Percentiles rank a stretch among this genome's conserved stretches.
Evolutionary conservation across 345 rosid species (phyloP).

Genomic region (Pseudoturritis turrita): DNA sequence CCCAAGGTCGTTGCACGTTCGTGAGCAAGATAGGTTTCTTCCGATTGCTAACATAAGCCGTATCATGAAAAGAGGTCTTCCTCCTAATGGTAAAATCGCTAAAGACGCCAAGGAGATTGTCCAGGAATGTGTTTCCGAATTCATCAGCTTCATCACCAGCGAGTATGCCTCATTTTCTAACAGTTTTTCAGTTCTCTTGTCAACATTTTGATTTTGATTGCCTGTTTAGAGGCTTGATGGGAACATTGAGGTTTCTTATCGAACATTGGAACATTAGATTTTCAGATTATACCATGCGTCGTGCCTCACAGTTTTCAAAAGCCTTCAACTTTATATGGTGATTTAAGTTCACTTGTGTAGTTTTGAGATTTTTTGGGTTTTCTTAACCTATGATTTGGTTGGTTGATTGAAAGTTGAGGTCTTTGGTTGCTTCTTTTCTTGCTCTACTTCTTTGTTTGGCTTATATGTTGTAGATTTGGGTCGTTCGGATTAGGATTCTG

Average conservation of each 20-base stretch:
- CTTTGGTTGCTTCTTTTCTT: neutral
- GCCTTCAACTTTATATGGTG: neutral
- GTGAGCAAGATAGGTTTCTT: slow-evolving; percentile 88
- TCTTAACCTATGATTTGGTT: neutral
- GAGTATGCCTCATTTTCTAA: slow-evolving; percentile 52
- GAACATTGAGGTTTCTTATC: no score
- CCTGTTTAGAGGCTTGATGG: neutral
- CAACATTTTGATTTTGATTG: neutral
- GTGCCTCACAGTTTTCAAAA: neutral
- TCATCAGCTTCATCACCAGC: slow-evolving; percentile 97
- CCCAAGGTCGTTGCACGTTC: slow-evolving; percentile 58
- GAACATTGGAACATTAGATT: neutral
- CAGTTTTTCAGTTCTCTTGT: neutral
- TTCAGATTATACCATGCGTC: neutral
- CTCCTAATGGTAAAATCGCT: slow-evolving; percentile 89
- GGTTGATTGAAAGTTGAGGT: neutral
- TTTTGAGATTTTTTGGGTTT: neutral
- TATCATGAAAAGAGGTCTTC: slow-evolving; percentile 90
- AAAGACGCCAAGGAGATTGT: slow-evolving; percentile 97
- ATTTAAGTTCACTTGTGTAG: neutral
- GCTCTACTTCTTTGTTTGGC: neutral
- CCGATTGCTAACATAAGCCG: slow-evolving; percentile 96
- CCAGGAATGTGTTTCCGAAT: slow-evolving; percentile 96
- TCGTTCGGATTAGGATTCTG: neutral
- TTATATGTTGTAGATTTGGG: neutral